Percentiles rank a stretch among this genome's conserved stretches.
phyloP scores from a whole-genome alignment of 139 green algal species.

The Closterium sp. region DNA sequence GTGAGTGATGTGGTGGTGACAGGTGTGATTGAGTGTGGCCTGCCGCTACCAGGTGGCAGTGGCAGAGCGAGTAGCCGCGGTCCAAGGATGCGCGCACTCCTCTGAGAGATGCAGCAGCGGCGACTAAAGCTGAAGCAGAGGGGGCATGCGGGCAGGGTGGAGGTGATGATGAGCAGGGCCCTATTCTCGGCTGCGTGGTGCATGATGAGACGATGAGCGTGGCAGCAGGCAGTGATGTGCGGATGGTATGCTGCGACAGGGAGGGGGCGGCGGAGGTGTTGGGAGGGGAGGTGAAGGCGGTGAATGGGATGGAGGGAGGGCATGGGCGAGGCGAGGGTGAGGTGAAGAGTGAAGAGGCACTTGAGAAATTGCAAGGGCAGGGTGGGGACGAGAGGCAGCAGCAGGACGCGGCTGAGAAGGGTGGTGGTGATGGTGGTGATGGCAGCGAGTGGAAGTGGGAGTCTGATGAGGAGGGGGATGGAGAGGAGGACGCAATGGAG shows the following conservation, averaged over 20 bases:
- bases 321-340: not conserved
- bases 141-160: too few relatives aligned
- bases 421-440: not conserved
- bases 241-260: not conserved
- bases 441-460: not conserved
- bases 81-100: too few relatives aligned
- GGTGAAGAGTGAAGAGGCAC: not conserved
- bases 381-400: not conserved
- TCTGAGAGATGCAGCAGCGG: too few relatives aligned
- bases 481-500: constrained; percentile 31
- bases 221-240: not conserved
- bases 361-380: not conserved
- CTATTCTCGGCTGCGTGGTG: too few relatives aligned
- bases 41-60: too few relatives aligned
- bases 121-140: too few relatives aligned
- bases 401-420: not conserved
- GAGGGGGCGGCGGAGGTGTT: not conserved
- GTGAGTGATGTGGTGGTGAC: too few relatives aligned
- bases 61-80: too few relatives aligned
- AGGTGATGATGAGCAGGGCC: too few relatives aligned
- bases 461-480: constrained; percentile 12
- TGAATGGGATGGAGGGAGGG: not conserved
- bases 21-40: too few relatives aligned
- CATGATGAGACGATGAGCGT: not conserved
- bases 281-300: not conserved